phyloP scores from a whole-genome alignment of 352 stramenopile genomes.

The Globisporangium nunn region DNA sequence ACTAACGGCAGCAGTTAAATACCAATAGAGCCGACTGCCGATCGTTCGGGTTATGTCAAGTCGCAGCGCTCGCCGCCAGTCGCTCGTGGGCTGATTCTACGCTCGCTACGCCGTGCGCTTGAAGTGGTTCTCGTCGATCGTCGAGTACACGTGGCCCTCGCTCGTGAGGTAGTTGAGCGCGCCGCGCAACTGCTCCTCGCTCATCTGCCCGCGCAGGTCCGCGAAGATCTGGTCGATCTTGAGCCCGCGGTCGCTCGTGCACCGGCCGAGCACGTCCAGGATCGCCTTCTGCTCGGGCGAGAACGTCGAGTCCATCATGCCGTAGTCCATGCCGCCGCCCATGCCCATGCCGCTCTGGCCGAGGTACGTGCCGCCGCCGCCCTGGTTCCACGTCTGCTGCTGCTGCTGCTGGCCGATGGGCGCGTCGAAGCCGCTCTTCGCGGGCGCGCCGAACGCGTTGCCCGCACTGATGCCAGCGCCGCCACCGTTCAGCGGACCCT shows the following conservation, averaged over 20 bases:
- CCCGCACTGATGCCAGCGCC: slow-evolving; percentile 5
- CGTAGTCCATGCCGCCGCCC: slow-evolving; percentile 46
- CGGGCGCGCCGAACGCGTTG: slow-evolving; percentile 24
- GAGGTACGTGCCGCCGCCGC: slow-evolving; percentile 16
- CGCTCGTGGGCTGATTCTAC: background rate
- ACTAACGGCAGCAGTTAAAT: slow-evolving; percentile 4
- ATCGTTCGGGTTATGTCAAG: background rate
- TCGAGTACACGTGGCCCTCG: slow-evolving; percentile 89
- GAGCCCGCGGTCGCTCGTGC: slow-evolving; percentile 63
- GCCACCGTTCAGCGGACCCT: slow-evolving; percentile 34
- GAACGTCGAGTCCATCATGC: slow-evolving; percentile 68
- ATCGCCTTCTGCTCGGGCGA: slow-evolving; percentile 76
- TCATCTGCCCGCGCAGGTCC: slow-evolving; percentile 55
- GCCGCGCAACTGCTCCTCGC: slow-evolving; percentile 51
- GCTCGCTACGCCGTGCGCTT: slow-evolving; percentile 67
- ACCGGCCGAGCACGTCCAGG: slow-evolving; percentile 63
- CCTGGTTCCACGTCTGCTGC: slow-evolving; percentile 21
- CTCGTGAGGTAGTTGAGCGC: slow-evolving; percentile 79
- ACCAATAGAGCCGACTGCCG: slow-evolving; percentile 9
- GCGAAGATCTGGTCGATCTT: slow-evolving; percentile 78
- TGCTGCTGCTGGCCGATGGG: slow-evolving; percentile 9
- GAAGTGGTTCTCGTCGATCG: slow-evolving; percentile 89
- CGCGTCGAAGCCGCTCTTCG: slow-evolving; percentile 25
- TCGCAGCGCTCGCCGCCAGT: no score
- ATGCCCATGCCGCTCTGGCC: slow-evolving; percentile 14